Percentiles rank a stretch among this genome's conserved stretches.
Evolutionary conservation across 371 early-diverging fungal species (phyloP).

Genomic region (Neoconidiobolus thromboides): DNA sequence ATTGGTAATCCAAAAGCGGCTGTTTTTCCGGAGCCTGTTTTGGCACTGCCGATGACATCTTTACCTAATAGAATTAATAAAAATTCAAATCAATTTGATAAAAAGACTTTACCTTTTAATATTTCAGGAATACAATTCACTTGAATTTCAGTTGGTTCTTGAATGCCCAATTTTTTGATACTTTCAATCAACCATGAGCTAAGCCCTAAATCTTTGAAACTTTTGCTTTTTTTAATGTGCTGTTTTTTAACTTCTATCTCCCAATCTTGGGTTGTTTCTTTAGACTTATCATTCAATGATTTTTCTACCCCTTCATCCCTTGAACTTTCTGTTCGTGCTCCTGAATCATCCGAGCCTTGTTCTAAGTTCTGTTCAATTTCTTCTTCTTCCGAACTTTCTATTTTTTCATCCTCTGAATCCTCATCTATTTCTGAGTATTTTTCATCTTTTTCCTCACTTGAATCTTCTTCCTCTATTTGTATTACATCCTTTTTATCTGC

Average conservation of each 20-base stretch:
- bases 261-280: slow-evolving; percentile 21
- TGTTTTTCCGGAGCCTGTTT: slow-evolving; percentile 99
- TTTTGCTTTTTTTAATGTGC: background rate
- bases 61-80: slow-evolving; percentile 20
- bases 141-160: slow-evolving; percentile 90
- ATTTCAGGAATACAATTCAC: slow-evolving; percentile 59
- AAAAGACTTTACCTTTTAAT: slow-evolving; percentile 15
- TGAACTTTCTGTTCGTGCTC: background rate
- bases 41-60: slow-evolving; percentile 92
- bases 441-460: background rate
- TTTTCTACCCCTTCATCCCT: background rate
- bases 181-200: slow-evolving; percentile 64
- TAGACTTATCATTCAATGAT: slow-evolving; percentile 14
- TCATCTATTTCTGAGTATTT: background rate
- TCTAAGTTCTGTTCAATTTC: slow-evolving; percentile 25
- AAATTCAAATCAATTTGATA: background rate
- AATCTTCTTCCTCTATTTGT: background rate
- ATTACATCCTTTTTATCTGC: too few relatives aligned
- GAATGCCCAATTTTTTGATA: slow-evolving; percentile 58
- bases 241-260: slow-evolving; percentile 17
- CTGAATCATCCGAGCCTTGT: slow-evolving; percentile 3
- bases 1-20: slow-evolving; percentile 98
- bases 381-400: slow-evolving; percentile 14
- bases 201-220: slow-evolving; percentile 47
- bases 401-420: slow-evolving; percentile 8